phyloP scores from a whole-genome alignment of 1,139 yeast genomes.

The Yamadazyma buinensis region DNA sequence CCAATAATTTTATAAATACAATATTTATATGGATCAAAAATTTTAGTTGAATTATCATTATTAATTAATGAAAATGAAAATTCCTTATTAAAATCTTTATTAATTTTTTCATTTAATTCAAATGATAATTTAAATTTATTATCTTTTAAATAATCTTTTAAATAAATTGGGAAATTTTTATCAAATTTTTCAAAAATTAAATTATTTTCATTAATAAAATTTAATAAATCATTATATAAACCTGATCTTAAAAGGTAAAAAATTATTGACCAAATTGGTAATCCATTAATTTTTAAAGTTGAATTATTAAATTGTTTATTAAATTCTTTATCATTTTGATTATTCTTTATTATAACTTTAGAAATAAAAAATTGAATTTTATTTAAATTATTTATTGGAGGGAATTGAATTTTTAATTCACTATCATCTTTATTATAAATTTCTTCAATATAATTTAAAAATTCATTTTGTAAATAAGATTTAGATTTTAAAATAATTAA shows the following conservation, averaged over 20 bases:
- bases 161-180: conserved; percentile 75
- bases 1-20: conserved; percentile 91
- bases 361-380: conserved; percentile 68
- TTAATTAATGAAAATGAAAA: conserved; percentile 69
- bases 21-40: conserved; percentile 81
- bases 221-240: conserved; percentile 68
- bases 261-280: conserved; percentile 89
- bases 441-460: conserved; percentile 68
- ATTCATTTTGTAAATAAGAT: conserved; percentile 68
- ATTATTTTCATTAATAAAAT: conserved; percentile 28
- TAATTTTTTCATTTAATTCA: conserved; percentile 67
- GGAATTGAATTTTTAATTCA: conserved; percentile 48
- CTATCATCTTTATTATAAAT: conserved; percentile 61
- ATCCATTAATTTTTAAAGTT: conserved; percentile 60
- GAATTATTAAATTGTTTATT: conserved; percentile 29
- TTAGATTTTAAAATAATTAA: conserved; percentile 56
- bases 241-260: conserved; percentile 87
- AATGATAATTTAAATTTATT: conserved; percentile 51
- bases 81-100: conserved; percentile 80
- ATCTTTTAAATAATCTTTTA: conserved; percentile 69
- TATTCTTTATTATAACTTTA: conserved; percentile 35
- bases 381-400: conserved; percentile 53
- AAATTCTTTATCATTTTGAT: too few relatives aligned
- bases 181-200: conserved; percentile 77
- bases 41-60: conserved; percentile 43